phyloP scores from a whole-genome alignment of 805 yeast species.

The Wickerhamomyces pijperi region DNA sequence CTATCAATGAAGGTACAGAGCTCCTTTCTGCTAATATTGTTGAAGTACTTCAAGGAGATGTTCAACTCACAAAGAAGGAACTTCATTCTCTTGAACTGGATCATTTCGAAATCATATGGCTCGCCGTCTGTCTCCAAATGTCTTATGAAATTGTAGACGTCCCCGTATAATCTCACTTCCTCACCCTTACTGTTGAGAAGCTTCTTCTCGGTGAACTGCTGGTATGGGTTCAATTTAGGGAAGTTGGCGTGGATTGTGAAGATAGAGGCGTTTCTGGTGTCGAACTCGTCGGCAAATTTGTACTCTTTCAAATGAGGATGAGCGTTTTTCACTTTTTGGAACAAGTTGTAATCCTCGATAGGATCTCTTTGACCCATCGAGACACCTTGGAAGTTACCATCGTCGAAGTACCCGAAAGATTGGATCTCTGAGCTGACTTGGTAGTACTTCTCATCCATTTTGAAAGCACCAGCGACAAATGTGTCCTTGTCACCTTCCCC shows the following conservation, averaged over 20 bases:
- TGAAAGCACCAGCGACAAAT: slow-evolving; percentile 51
- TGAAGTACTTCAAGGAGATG: slow-evolving; percentile 33
- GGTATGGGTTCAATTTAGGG: slow-evolving; percentile 25
- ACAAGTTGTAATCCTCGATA: slow-evolving; percentile 36
- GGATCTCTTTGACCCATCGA: slow-evolving; percentile 76
- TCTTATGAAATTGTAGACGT: slow-evolving; percentile 19
- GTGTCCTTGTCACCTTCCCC: slow-evolving; percentile 82
- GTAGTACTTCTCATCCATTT: slow-evolving; percentile 24
- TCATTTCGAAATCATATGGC: slow-evolving; percentile 37
- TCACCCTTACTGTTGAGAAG: slow-evolving; percentile 10
- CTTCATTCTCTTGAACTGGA: slow-evolving; percentile 46
- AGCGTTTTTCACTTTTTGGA: slow-evolving; percentile 1
- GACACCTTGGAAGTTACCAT: slow-evolving; percentile 44
- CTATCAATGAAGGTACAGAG: slow-evolving; percentile 36
- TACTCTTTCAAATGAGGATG: background rate
- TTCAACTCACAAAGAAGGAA: slow-evolving; percentile 39
- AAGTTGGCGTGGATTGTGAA: slow-evolving; percentile 27
- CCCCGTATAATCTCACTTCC: slow-evolving; percentile 17
- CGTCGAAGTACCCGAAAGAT: slow-evolving; percentile 18
- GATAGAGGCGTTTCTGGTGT: slow-evolving; percentile 9
- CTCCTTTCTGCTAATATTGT: slow-evolving; percentile 27
- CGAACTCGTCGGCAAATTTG: slow-evolving; percentile 6
- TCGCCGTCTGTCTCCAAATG: slow-evolving; percentile 7
- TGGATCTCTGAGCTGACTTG: slow-evolving; percentile 30
- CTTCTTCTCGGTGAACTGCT: slow-evolving; percentile 14